These are phyloP conservation scores for Xylaria arbuscula DNA, from an alignment of 2,329 filamentous ascomycete species.

Conservation along the genomic window DNA sequence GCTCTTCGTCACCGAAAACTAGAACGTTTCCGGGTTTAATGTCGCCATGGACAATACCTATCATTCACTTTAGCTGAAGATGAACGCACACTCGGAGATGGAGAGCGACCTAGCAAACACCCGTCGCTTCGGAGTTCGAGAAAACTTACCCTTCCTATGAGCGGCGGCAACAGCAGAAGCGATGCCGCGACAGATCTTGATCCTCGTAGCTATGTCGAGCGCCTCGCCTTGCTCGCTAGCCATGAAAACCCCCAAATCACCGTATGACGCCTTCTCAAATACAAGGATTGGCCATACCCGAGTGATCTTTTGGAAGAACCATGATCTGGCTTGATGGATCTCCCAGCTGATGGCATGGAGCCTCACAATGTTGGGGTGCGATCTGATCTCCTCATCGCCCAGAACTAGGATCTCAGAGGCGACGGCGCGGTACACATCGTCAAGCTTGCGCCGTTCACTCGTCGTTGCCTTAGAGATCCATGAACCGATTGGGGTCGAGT, in stretches of 20 bases:
- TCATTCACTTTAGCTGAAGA: neutral
- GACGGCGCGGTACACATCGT: neutral
- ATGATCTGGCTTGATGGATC: neutral
- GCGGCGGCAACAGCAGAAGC: neutral
- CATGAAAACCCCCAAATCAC: neutral
- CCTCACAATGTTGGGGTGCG: neutral
- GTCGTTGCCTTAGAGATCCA: neutral
- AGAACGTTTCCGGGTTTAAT: constrained; percentile 1
- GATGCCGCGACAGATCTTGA: neutral
- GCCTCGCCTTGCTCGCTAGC: neutral
- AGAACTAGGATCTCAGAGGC: constrained; percentile 3
- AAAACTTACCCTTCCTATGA: neutral
- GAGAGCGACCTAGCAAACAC: neutral
- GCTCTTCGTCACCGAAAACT: neutral
- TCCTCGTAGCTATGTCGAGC: neutral
- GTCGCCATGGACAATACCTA: constrained; percentile 1
- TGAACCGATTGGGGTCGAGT: neutral
- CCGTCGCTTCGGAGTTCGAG: neutral
- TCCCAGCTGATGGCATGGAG: neutral
- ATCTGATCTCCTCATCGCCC: neutral
- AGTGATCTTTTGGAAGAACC: neutral
- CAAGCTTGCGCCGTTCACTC: neutral
- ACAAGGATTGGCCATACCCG: neutral
- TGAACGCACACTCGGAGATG: neutral
- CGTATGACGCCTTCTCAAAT: neutral